phyloP scores from a whole-genome alignment of 345 rosid genomes.

The Euclidium syriacum region DNA sequence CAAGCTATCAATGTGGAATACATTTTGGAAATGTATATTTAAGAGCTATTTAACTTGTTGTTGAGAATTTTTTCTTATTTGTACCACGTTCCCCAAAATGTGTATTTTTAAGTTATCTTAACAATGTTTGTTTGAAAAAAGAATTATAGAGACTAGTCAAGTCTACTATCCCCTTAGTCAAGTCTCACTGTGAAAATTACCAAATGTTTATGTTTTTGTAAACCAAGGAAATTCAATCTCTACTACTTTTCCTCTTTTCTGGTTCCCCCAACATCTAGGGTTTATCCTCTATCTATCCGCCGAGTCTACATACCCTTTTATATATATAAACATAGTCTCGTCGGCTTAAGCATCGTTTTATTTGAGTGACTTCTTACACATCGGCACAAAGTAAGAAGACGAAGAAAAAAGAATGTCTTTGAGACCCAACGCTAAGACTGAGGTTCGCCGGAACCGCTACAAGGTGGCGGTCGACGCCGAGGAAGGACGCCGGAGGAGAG shows the following conservation, averaged over 20 bases:
- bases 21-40: no score
- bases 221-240: slow-evolving; percentile 16
- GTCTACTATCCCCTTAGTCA: no score
- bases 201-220: neutral
- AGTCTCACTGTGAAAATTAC: no score
- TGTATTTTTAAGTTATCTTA: no score
- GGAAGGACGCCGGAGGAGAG: slow-evolving; percentile 82
- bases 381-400: neutral
- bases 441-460: slow-evolving; percentile 67
- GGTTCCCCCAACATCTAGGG: slow-evolving; percentile 22
- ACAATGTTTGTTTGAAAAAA: no score
- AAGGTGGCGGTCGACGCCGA: slow-evolving; percentile 84
- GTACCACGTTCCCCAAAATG: no score
- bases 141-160: no score
- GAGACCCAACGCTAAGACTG: slow-evolving; percentile 73
- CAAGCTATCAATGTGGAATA: no score
- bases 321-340: neutral
- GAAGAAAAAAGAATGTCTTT: slow-evolving; percentile 44
- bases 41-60: no score
- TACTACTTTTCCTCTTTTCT: neutral
- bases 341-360: neutral
- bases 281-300: slow-evolving; percentile 20
- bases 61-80: no score
- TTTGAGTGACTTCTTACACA: neutral
- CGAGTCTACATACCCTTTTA: slow-evolving; percentile 7